phyloP scores from a whole-genome alignment of 371 early-diverging fungal genomes.

The Zopfochytrium polystomum region DNA sequence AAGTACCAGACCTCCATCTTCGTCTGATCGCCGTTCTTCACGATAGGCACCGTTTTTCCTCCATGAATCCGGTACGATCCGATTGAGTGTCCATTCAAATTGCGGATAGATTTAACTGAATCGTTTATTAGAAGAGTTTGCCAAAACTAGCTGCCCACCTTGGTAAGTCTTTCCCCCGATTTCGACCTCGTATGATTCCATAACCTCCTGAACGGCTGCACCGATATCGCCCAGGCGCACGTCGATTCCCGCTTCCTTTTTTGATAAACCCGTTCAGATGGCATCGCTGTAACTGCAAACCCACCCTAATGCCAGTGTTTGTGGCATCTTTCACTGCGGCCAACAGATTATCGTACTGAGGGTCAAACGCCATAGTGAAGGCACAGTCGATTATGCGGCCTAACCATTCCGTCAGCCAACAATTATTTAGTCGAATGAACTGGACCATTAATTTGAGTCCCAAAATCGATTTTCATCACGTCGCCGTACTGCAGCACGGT shows the following conservation, averaged over 20 bases:
- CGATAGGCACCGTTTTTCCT: constrained; percentile 97
- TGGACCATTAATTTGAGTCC: constrained; percentile 92
- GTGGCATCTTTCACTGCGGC: constrained; percentile 96
- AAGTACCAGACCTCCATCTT: constrained; percentile 74
- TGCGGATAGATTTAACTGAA: constrained; percentile 89
- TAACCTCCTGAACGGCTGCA: constrained; percentile 95
- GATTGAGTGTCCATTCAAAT: constrained; percentile 98
- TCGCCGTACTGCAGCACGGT: constrained; percentile 89
- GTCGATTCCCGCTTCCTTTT: constrained; percentile 92
- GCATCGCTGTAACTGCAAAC: background rate
- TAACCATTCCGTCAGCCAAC: constrained; percentile 9
- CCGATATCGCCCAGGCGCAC: constrained; percentile 96
- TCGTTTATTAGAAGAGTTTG: background rate
- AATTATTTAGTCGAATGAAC: background rate
- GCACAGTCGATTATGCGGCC: constrained; percentile 97
- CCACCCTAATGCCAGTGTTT: constrained; percentile 85
- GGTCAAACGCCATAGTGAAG: constrained; percentile 96
- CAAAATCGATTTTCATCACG: constrained; percentile 99
- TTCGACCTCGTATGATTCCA: constrained; percentile 97
- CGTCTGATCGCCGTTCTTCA: constrained; percentile 84
- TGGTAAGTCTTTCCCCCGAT: constrained; percentile 92
- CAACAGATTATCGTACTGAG: constrained; percentile 83
- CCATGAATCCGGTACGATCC: constrained; percentile 94
- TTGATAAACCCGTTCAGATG: background rate
- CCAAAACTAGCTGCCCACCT: constrained; percentile 40